Conservation (phyloP, 139 green algal genomes). For the Picocystis salinarum region DNA sequence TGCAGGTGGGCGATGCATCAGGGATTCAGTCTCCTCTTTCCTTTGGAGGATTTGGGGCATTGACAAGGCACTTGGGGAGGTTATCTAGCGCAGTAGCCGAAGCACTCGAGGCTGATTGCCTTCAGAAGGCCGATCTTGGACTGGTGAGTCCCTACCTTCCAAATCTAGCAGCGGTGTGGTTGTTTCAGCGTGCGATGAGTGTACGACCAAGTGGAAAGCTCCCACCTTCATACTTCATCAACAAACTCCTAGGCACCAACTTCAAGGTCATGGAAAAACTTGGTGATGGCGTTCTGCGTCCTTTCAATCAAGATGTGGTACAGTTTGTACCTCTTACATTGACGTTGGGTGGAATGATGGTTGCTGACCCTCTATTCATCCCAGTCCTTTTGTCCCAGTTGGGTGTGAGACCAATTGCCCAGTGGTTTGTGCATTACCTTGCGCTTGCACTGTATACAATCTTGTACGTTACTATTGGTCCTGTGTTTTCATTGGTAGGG, state of each 20-base stretch:
- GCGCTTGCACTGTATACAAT: conserved; percentile 28
- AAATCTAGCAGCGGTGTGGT: conserved; percentile 4
- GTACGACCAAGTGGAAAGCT: conserved; percentile 11
- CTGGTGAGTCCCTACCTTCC: conserved; percentile 37
- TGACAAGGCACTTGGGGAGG: conserved; percentile 33
- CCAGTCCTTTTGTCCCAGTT: conserved; percentile 35
- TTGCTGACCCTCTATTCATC: conserved; percentile 33
- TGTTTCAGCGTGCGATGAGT: conserved; percentile 70
- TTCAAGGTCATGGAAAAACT: conserved; percentile 54
- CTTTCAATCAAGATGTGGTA: conserved; percentile 73
- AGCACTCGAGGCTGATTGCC: conserved; percentile 17
- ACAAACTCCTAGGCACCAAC: conserved; percentile 51
- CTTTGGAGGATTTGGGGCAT: conserved; percentile 87
- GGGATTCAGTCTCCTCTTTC: conserved; percentile 82
- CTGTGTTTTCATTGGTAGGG: too few relatives aligned
- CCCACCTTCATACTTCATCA: conserved; percentile 41
- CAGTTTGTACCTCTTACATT: conserved; percentile 37
- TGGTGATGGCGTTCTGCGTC: conserved; percentile 50
- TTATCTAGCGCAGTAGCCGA: conserved; percentile 8
- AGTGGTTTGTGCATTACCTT: conserved; percentile 43
- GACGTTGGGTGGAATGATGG: conserved; percentile 23
- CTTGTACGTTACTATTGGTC: conserved; percentile 9
- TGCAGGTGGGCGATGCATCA: conserved; percentile 44
- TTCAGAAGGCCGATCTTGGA: conserved; percentile 24
- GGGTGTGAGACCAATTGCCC: conserved; percentile 22